These are phyloP conservation scores for Geum urbanum DNA, from an alignment of 306 rosid genomes.

Conservation along the genomic window DNA sequence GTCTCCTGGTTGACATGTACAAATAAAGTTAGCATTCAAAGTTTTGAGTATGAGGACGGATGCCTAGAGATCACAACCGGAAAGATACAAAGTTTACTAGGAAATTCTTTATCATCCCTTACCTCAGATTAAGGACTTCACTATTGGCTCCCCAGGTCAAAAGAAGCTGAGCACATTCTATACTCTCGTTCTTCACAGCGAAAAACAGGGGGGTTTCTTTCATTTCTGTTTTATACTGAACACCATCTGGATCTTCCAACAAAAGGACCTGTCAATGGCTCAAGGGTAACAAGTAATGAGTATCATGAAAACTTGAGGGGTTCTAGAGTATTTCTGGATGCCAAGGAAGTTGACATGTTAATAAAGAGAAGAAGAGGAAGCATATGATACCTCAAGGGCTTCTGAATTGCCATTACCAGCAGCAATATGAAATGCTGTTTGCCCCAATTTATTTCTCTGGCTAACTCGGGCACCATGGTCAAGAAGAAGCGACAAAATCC, in stretches of 20 bases:
- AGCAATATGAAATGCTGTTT: slow-evolving; percentile 40
- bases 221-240: slow-evolving; percentile 35
- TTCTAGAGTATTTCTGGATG: background rate
- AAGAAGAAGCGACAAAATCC: slow-evolving; percentile 33
- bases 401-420: slow-evolving; percentile 30
- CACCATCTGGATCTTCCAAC: slow-evolving; percentile 36
- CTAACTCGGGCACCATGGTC: slow-evolving; percentile 32
- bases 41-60: background rate
- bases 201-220: slow-evolving; percentile 49
- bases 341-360: background rate
- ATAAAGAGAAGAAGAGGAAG: slow-evolving; percentile 7
- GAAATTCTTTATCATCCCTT: slow-evolving; percentile 3
- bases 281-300: slow-evolving; percentile 6
- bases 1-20: slow-evolving; percentile 24
- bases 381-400: slow-evolving; percentile 39
- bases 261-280: slow-evolving; percentile 30
- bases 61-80: slow-evolving; percentile 5
- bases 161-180: slow-evolving; percentile 39
- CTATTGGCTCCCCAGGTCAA: slow-evolving; percentile 42
- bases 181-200: slow-evolving; percentile 40
- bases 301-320: background rate
- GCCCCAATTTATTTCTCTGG: slow-evolving; percentile 38
- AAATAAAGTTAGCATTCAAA: slow-evolving; percentile 3
- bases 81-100: background rate
- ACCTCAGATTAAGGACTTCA: slow-evolving; percentile 44